A percentile compares a stretch with the other conserved stretches of the same genome.
Conservation (phyloP, 306 rosid species). For the Prunus mira region DNA sequence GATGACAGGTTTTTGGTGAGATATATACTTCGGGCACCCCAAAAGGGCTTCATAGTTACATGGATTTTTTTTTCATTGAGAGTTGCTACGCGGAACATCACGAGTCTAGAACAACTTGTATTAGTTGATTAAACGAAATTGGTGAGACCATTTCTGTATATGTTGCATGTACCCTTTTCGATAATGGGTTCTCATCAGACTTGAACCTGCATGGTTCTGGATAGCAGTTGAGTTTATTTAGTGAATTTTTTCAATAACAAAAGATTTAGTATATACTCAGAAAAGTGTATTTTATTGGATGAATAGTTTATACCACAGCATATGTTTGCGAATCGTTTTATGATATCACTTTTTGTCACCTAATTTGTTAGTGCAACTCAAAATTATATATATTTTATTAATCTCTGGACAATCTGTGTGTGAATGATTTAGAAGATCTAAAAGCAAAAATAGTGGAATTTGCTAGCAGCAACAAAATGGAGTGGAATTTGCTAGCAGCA, state of each 20-base stretch:
- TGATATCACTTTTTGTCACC: neutral
- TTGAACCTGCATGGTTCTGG: neutral
- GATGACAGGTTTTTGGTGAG: constrained; percentile 41
- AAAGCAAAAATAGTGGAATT: too few relatives aligned
- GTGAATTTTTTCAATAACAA: constrained; percentile 4
- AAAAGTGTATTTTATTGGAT: neutral
- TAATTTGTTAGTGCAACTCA: neutral
- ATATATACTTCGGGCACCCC: constrained; percentile 30
- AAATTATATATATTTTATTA: too few relatives aligned
- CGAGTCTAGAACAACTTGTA: constrained; percentile 19
- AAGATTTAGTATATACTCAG: neutral
- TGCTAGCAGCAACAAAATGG: too few relatives aligned
- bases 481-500: too few relatives aligned
- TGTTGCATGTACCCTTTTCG: constrained; percentile 4
- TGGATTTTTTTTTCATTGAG: constrained; percentile 10
- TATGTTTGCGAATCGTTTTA: neutral
- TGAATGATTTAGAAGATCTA: too few relatives aligned
- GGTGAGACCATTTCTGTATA: constrained; percentile 21
- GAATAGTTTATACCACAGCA: neutral
- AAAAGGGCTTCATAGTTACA: constrained; percentile 28
- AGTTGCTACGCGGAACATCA: constrained; percentile 19
- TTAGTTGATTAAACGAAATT: constrained; percentile 28
- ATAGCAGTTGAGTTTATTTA: neutral
- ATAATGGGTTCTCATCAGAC: neutral
- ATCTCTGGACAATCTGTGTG: too few relatives aligned